Base-by-base conservation (phyloP, 2,329 filamentous ascomycete species). In the Clonostachys chloroleuca region DNA sequence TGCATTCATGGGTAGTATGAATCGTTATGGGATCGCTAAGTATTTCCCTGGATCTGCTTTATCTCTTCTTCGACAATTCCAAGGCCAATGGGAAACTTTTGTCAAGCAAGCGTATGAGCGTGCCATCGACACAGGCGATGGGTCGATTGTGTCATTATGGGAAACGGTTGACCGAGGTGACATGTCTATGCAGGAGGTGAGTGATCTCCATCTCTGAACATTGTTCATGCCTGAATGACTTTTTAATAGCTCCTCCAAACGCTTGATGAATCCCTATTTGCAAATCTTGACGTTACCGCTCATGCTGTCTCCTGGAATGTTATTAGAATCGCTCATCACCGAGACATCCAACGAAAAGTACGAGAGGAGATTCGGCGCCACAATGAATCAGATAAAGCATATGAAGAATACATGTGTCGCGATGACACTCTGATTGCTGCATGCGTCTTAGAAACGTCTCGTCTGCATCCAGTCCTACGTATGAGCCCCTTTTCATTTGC, bases 241-340 rank as follows among this genome's bases (percentile, higher is more conserved):
- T 24, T 9, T 7, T 24, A 2, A 24, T 36, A 69, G 40, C 45
- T 68, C 2, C 54, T 67, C 1, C 72, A 75, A 33, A 75, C 73
- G 0, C 52, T 75, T 6, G 70, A 75, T 49, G 73, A 75, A 53
- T 62, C 63, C 40, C 61, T 75, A 0, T 76, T 66, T 49, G 72
- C 69, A 3, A 75, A 75, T 48, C 59, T 75, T 2, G 73, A 76
- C 48, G 71, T 75, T 9, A 72, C 70, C 0, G 64, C 63, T 3
- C 66, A 68, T 5, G 68, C 55, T 2, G 43, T 74, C 0, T 65
- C 67, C 0, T 77, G 73, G 71, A 64, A 59, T n/a, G 51, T 70
- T 1, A 56, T 72, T 1, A 67, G 72, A 42, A 55, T 77, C 1
- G 69, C 70, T 2, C 57, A 60, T 3, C 40, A 72, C 47, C 59